Evolutionary conservation across 768 basidiomycete genomes (phyloP), one percentile per base, ranked within the genome.

Genomic region (Coprinopsis cinerea): DNA sequence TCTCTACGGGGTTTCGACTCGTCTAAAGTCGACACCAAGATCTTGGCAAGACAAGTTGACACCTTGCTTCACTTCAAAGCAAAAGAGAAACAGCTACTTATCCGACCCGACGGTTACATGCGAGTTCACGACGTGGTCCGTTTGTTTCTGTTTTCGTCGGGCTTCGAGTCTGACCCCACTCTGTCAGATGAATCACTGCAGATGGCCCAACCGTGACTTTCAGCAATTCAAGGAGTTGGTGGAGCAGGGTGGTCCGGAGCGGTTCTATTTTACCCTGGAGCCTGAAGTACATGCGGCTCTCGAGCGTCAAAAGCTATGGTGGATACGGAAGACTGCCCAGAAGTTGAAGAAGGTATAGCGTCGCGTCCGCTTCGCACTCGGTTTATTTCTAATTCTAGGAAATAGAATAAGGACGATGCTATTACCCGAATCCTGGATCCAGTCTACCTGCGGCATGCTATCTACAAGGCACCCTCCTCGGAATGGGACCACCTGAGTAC

Each of bases 401-500:
- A 9, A n/a, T 34, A 43, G 41, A 43, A 24, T 11, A 18, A 11
- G 18, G 41, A 43, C 23, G 5, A 4, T 43, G 41, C 41, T 9
- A 43, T 43, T 22, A 9, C 18, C 5, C 18, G 41, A 10, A 25
- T 43, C 9, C 17, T 24, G 11, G 41, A 43, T 9, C 25, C 25
- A 23, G 14, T 11, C n/a, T 18, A 14, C 2, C 27, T 46, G 5
- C 34, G 44, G 37, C 14, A 18, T 47, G 44, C 51, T 18, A 47
- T 52, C 14, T 52, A 39, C 51, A 46, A 52, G 18, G 51, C 51
- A 39, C 36, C 44, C 1, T 3, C 15, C 15, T 4, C 13, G 3
- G 44, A 52, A 35, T 52, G 51, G 44, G 20, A 40, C 2, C 10
- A 39, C 27, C 32, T 52, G 17, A 44, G 50, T 51, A n/a, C 44